Evolutionary conservation across 768 basidiomycete species (phyloP), one percentile per base, ranked within the genome.

Genomic region (Gloeophyllum trabeum): DNA sequence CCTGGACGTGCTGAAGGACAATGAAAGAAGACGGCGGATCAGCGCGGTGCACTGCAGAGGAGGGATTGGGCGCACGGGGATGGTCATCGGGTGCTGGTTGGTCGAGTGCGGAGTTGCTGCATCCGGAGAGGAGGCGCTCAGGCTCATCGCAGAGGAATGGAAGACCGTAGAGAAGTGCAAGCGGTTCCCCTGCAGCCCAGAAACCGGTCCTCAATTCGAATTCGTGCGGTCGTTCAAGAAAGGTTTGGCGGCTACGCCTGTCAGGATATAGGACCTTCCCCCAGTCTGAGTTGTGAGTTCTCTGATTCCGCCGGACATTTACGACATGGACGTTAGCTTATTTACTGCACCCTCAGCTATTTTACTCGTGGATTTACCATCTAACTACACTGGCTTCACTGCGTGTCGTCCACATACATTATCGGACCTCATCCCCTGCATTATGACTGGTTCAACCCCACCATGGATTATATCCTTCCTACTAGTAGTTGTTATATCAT

Each of bases 11-110:
- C 59, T 86, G 7, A 56, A 70, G 22, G 76, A 80, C 53, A 81
- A 81, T 50, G 70, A 77, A 46, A 54, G 52, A 5, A 67, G 75
- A 3, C 76, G 73, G 2, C 67, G 82, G 12, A 67, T 78, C 24
- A 65, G 61, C n/a, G 84, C 82, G 4, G 82, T 88, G 4, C 84
- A 88, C 52, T 88, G 84, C 54, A 70, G 82, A 6, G 84, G 84
- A 2, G 84, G 84, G 0, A 86, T 86, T 39, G 84, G 83, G 1
- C 63, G 83, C 25, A 76, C 73, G 1, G 74, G 74, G 18, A 63
- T 75, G 60, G 71, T 76, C 39, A 65, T 76, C 34, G 81, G 83
- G 12, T 86, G 83, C 55, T 86, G 81, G 81, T 73, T 86, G 28
- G 79, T 84, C 28, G 73, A 84, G 57, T 74, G 75, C 16, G 75